A percentile compares a stretch with the other conserved stretches of the same genome.
Conservation (phyloP, 1,139 yeast genomes). For the Debaryomycetaceae sp. region DNA sequence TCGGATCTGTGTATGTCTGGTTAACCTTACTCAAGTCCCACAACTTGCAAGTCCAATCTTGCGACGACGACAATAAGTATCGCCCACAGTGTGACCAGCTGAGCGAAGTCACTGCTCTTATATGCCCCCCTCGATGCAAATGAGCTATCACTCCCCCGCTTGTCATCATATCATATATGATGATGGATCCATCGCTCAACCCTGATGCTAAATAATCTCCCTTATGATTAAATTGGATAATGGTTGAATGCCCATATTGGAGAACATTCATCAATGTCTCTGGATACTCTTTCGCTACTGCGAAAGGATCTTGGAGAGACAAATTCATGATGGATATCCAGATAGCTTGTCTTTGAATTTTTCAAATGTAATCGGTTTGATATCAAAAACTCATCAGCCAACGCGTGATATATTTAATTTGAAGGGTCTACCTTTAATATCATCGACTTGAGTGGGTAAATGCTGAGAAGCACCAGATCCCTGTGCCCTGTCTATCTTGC, state of each 20-base stretch:
- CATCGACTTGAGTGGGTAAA: no score
- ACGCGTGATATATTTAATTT: no score
- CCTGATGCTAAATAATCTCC: conserved; percentile 94
- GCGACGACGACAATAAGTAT: conserved; percentile 67
- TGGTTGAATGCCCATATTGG: conserved; percentile 67
- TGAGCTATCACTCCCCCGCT: conserved; percentile 51
- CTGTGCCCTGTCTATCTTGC: no score
- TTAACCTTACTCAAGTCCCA: conserved; percentile 66
- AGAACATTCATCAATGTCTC: conserved; percentile 71
- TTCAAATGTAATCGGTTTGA: no score
- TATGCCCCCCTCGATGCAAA: conserved; percentile 56
- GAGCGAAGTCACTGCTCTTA: conserved; percentile 70
- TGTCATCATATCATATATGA: conserved; percentile 71
- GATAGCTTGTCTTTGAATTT: no score
- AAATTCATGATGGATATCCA: conserved; percentile 54
- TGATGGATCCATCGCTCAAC: conserved; percentile 70
- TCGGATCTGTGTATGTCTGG: conserved; percentile 10
- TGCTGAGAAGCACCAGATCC: no score
- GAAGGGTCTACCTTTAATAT: no score
- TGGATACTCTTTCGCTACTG: conserved; percentile 90
- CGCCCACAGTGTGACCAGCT: conserved; percentile 78
- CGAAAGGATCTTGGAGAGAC: conserved; percentile 86
- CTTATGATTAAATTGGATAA: conserved; percentile 64
- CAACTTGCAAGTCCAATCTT: conserved; percentile 79
- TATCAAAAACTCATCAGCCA: no score